Evolutionary conservation across 2,329 filamentous ascomycete genomes (phyloP), one percentile per base, ranked within the genome.

Genomic region (Cryphonectria parasitica): DNA sequence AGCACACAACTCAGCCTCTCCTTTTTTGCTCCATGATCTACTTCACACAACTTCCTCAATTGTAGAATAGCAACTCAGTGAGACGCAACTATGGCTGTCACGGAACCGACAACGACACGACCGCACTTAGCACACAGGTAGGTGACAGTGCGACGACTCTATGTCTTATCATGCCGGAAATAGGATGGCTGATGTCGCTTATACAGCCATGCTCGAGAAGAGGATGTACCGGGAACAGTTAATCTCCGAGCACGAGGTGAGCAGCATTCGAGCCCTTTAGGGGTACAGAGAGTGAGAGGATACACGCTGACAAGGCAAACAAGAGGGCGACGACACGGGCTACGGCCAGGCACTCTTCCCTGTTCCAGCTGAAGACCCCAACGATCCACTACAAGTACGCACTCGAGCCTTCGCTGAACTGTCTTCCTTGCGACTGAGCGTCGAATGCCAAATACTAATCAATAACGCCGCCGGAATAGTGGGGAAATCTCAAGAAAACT

Each of bases 261-360:
- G 78, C 5, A 13, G 22, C 6, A 56, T 4, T 58, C 34, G 1
- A 2, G 0, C 19, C 19, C 22, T 15, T 22, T 4, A 43, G 22
- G 11, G 11, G 11, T 5, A 17, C 31, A 43, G 45, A n/a, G 22
- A 34, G 67, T 25, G 54, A 28, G 25, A 34, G 41, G 13, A 31
- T 61, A 2, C 54, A 54, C 11, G 39, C 45, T 56, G 45, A 69
- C 45, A 6, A 52, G 45, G 31, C 3, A 54, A 10, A 41, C 0
- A 68, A 28, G 76, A 77, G 56, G 76, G 76, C 60, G 76, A 77
- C 74, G 87, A 89, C 74, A 87, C 87, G 0, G 86, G 81, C 0
- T 87, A 87, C 71, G 88, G 88, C 31, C 87, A 89, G 76, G 88
- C 88, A 2, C 80, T 90, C 3, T 90, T 86, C 74, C 88, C 88